These are phyloP conservation scores for Microsporum ferrugineum DNA, from an alignment of 2,329 filamentous ascomycete genomes.

Conservation along the genomic window DNA sequence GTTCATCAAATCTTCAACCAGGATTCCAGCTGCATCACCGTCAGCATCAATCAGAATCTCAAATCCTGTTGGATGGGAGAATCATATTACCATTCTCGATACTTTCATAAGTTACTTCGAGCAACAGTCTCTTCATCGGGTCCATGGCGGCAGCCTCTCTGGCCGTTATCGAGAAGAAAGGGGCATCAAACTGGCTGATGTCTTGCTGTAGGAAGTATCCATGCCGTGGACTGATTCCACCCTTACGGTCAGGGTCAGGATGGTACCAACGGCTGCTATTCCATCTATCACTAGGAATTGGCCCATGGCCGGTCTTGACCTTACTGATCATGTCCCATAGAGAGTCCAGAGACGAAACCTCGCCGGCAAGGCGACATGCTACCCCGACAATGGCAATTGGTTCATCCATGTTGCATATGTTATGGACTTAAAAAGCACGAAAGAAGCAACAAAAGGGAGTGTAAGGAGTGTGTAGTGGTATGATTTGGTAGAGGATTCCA, in stretches of 20 bases:
- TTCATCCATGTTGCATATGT: too few species aligned
- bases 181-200: slow-evolving; percentile 20
- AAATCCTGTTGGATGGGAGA: neutral
- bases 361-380: slow-evolving; percentile 6
- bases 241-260: neutral
- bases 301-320: slow-evolving; percentile 7
- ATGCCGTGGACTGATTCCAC: neutral
- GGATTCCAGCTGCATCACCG: slow-evolving; percentile 9
- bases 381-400: slow-evolving; percentile 8
- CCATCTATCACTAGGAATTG: slow-evolving; percentile 11
- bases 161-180: slow-evolving; percentile 22
- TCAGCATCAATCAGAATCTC: neutral
- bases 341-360: neutral
- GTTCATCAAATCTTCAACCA: slow-evolving; percentile 11
- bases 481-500: too few species aligned
- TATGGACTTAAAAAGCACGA: neutral
- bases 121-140: slow-evolving; percentile 65
- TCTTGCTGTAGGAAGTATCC: slow-evolving; percentile 24
- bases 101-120: slow-evolving; percentile 69
- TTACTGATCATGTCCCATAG: slow-evolving; percentile 9
- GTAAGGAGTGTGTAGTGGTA: too few species aligned
- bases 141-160: slow-evolving; percentile 42
- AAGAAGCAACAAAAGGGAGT: too few species aligned
- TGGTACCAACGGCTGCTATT: slow-evolving; percentile 9
- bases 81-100: slow-evolving; percentile 59